Evolutionary conservation across 2,329 filamentous ascomycete species (phyloP).

Genomic region (Tolypocladium sp.): DNA sequence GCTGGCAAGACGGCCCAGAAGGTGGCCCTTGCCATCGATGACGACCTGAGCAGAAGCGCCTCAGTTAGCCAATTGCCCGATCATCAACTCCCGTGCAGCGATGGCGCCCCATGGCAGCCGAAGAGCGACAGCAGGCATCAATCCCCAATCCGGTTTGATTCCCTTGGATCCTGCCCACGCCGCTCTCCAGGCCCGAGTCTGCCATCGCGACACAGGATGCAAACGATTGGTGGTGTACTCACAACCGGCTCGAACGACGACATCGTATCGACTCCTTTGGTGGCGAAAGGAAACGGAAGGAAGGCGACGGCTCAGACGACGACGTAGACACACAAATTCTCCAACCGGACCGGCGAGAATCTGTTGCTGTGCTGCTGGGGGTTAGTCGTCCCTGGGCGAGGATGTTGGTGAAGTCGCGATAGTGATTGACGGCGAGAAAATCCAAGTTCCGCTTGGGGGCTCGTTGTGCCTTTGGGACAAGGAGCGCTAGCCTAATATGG

Average conservation of each 20-base stretch:
- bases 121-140: background rate
- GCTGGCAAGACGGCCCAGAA: constrained; percentile 96
- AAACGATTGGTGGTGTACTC: constrained; percentile 32
- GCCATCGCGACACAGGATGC: constrained; percentile 4
- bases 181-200: constrained; percentile 2
- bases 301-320: constrained; percentile 24
- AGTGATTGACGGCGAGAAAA: constrained; percentile 28
- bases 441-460: constrained; percentile 27
- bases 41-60: constrained; percentile 59
- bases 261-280: constrained; percentile 41
- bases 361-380: constrained; percentile 29
- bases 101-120: background rate
- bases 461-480: constrained; percentile 29
- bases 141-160: background rate
- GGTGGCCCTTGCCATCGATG: constrained; percentile 99
- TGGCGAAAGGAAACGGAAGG: constrained; percentile 17
- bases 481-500: constrained; percentile 22
- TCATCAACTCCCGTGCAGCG: background rate
- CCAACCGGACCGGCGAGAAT: constrained; percentile 28
- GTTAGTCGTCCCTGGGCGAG: constrained; percentile 30
- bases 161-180: constrained; percentile 1
- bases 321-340: constrained; percentile 25
- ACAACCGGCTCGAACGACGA: constrained; percentile 64
- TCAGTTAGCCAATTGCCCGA: background rate
- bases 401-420: constrained; percentile 29